Evolutionary conservation across 768 basidiomycete species (phyloP).

Genomic region (Imleria badia): DNA sequence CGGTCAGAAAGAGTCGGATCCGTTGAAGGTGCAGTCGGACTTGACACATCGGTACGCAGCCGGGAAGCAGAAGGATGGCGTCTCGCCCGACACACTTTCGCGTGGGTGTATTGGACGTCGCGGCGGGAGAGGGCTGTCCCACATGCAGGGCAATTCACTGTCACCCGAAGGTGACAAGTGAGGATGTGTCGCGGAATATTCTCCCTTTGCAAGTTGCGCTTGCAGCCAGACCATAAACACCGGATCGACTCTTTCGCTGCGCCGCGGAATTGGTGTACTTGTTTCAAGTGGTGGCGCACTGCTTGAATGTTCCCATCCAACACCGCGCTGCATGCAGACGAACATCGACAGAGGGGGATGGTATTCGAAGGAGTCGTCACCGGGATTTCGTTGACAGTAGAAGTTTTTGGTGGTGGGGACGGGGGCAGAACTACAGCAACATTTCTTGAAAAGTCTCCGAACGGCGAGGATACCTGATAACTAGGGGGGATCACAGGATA

Average conservation of each 20-base stretch:
- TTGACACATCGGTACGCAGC: neutral
- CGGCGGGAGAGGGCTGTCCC: conserved; percentile 16
- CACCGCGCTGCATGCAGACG: neutral
- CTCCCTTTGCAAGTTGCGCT: conserved; percentile 8
- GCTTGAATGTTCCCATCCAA: neutral
- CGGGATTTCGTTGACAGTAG: neutral
- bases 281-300: neutral
- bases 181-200: conserved; percentile 21
- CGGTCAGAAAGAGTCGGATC: neutral
- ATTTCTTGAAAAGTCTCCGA: neutral
- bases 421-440: neutral
- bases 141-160: conserved; percentile 11
- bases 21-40: neutral
- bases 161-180: conserved; percentile 12
- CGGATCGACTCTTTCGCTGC: neutral
- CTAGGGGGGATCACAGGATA: neutral
- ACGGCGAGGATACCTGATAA: neutral
- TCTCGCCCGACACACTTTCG: conserved; percentile 8
- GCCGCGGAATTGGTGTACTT: neutral
- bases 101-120: conserved; percentile 19
- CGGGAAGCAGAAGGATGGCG: neutral
- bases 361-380: neutral
- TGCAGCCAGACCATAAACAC: conserved; percentile 16
- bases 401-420: neutral
- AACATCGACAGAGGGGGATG: neutral